A percentile compares a stretch with the other conserved stretches of the same genome.
Conservation (phyloP, 2,329 filamentous ascomycete genomes). For the Ophiocordyceps camponoti-leonardi region DNA sequence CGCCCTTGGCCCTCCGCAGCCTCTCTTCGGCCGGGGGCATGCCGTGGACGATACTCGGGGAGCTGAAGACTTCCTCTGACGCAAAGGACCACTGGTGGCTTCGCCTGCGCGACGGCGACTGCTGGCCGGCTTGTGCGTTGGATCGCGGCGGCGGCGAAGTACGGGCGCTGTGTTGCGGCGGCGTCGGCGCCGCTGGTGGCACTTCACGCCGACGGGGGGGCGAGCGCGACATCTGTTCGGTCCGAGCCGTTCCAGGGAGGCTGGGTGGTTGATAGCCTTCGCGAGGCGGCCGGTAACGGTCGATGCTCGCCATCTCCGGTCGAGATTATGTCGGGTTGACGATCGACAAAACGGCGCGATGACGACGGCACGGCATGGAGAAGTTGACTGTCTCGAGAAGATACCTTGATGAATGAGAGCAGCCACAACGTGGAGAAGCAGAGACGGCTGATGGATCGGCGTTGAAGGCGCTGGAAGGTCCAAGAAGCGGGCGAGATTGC, state of each 20-base stretch:
- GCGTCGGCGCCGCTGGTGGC: conserved; percentile 44
- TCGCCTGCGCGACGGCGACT: conserved; percentile 24
- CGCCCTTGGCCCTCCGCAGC: conserved; percentile 68
- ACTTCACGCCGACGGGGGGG: conserved; percentile 34
- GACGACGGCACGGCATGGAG: conserved; percentile 9
- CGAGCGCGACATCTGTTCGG: conserved; percentile 30
- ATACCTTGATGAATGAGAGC: neutral
- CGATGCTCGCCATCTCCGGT: conserved; percentile 38
- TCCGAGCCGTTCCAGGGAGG: conserved; percentile 19
- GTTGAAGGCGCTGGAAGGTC: neutral
- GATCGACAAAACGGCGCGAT: conserved; percentile 5
- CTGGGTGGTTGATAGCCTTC: conserved; percentile 40
- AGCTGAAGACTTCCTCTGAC: conserved; percentile 61
- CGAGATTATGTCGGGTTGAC: conserved; percentile 9
- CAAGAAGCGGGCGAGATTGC: neutral
- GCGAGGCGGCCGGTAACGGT: conserved; percentile 37
- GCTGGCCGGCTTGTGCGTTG: conserved; percentile 22
- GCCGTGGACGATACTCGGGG: conserved; percentile 73
- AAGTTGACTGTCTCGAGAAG: neutral
- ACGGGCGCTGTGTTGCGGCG: conserved; percentile 36
- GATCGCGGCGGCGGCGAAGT: conserved; percentile 38
- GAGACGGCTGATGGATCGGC: neutral
- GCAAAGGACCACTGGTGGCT: conserved; percentile 75
- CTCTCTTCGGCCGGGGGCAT: conserved; percentile 63
- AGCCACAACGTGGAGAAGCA: neutral